A percentile compares a stretch with the other conserved stretches of the same genome.
Conservation (phyloP, 129 eudicot genomes). For the Mikania micrantha region DNA sequence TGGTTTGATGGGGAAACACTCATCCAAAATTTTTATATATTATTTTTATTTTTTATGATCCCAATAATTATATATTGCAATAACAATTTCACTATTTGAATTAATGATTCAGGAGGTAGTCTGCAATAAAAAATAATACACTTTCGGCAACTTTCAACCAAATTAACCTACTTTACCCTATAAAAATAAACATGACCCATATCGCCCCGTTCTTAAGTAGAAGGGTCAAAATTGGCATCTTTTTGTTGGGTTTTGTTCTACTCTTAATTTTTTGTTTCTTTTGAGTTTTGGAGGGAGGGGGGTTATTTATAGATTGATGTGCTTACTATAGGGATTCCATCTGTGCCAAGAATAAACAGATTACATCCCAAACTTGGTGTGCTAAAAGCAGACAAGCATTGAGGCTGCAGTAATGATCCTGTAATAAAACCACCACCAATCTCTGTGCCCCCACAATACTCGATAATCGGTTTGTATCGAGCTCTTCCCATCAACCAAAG, state of each 20-base stretch:
- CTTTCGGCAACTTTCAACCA: not conserved
- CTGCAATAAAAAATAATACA: not conserved
- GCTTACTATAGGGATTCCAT: constrained; percentile 78
- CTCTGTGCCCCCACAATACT: constrained; percentile 98
- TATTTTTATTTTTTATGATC: not conserved
- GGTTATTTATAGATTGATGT: not conserved
- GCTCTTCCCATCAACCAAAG: constrained; percentile 98
- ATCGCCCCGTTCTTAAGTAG: not conserved
- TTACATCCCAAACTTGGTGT: constrained; percentile 83
- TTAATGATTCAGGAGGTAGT: not conserved
- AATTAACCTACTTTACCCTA: not conserved
- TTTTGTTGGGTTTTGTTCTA: not conserved
- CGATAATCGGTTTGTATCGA: constrained; percentile 78
- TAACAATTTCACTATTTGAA: not conserved
- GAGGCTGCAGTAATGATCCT: constrained; percentile 80
- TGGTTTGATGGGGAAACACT: not conserved
- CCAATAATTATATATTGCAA: not conserved
- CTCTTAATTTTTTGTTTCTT: too few relatives aligned
- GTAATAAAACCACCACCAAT: constrained; percentile 90
- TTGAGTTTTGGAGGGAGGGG: not conserved
- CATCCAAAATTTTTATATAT: not conserved
- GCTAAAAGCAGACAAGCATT: constrained; percentile 80
- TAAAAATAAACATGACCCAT: not conserved
- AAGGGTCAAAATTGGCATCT: not conserved
- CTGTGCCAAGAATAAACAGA: constrained; percentile 58